These are phyloP conservation scores for Gossypioides kirkii DNA, from an alignment of 345 rosid genomes.

Conservation along the genomic window DNA sequence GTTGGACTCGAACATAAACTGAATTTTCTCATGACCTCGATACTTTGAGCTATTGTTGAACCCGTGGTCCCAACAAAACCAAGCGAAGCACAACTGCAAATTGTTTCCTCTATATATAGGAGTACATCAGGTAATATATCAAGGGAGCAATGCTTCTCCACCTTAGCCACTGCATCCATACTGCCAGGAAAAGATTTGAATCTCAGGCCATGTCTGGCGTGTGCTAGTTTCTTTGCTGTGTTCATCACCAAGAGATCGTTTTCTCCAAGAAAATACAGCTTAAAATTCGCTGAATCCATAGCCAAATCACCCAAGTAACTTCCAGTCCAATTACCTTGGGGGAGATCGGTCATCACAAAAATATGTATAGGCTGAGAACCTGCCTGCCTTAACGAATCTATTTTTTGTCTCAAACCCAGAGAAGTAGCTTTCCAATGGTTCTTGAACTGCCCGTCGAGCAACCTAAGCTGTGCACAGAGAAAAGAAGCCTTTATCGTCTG, in stretches of 20 bases:
- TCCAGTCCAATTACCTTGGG: slow-evolving; percentile 73
- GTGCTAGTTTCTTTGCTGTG: slow-evolving; percentile 43
- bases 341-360: slow-evolving; percentile 92
- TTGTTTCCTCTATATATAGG: slow-evolving; percentile 69
- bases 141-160: slow-evolving; percentile 40
- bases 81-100: slow-evolving; percentile 86
- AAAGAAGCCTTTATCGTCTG: slow-evolving; percentile 62
- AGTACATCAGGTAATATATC: slow-evolving; percentile 44
- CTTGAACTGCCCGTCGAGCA: slow-evolving; percentile 94
- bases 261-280: slow-evolving; percentile 50
- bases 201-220: slow-evolving; percentile 46
- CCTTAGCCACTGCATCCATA: slow-evolving; percentile 23
- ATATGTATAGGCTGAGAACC: slow-evolving; percentile 42
- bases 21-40: slow-evolving; percentile 68
- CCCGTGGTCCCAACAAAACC: slow-evolving; percentile 91
- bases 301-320: slow-evolving; percentile 74
- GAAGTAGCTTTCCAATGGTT: slow-evolving; percentile 76
- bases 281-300: slow-evolving; percentile 38
- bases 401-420: slow-evolving; percentile 48
- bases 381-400: slow-evolving; percentile 45
- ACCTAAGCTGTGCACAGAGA: slow-evolving; percentile 82
- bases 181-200: slow-evolving; percentile 34
- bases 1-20: slow-evolving; percentile 32
- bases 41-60: slow-evolving; percentile 79
- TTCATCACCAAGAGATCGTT: slow-evolving; percentile 47